Percentiles rank a stretch among this genome's conserved stretches.
phyloP scores from a whole-genome alignment of 1,284 basidiomycete species.

The Caloboletus inedulis region DNA sequence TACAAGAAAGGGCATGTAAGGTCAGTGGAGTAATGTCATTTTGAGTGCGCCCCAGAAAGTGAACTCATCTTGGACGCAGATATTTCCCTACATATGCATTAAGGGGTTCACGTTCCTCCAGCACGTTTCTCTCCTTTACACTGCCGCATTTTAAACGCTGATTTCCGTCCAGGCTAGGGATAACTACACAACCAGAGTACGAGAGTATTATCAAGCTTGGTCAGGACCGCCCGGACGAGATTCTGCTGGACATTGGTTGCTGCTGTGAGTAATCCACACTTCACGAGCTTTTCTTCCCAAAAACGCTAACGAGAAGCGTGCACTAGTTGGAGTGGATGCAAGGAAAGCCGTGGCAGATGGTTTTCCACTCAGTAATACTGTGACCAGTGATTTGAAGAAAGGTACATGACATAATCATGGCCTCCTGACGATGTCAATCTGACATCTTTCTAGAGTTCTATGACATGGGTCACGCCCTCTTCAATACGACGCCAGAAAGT shows the following conservation, averaged over 20 bases:
- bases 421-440: not conserved
- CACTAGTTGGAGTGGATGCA: slow-evolving; percentile 26
- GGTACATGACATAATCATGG: slow-evolving; percentile 3
- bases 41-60: not conserved
- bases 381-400: slow-evolving; percentile 23
- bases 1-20: slow-evolving; percentile 20
- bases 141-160: not conserved
- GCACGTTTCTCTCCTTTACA: not conserved
- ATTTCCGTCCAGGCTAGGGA: slow-evolving; percentile 11
- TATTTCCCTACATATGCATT: slow-evolving; percentile 24
- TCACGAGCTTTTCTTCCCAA: not conserved
- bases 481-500: slow-evolving; percentile 30
- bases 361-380: slow-evolving; percentile 24
- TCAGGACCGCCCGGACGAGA: slow-evolving; percentile 15
- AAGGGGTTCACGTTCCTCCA: slow-evolving; percentile 16
- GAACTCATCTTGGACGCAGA: slow-evolving; percentile 3
- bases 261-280: slow-evolving; percentile 14
- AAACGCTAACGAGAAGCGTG: not conserved
- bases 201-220: slow-evolving; percentile 20
- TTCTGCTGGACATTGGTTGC: slow-evolving; percentile 28
- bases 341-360: slow-evolving; percentile 26
- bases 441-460: slow-evolving; percentile 27
- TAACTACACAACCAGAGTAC: slow-evolving; percentile 17
- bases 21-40: slow-evolving; percentile 2
- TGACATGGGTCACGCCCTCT: slow-evolving; percentile 37